Percentiles rank a stretch among this genome's conserved stretches.
Evolutionary conservation across 257 asterid species (phyloP).

Genomic region (Capsicum chinense): DNA sequence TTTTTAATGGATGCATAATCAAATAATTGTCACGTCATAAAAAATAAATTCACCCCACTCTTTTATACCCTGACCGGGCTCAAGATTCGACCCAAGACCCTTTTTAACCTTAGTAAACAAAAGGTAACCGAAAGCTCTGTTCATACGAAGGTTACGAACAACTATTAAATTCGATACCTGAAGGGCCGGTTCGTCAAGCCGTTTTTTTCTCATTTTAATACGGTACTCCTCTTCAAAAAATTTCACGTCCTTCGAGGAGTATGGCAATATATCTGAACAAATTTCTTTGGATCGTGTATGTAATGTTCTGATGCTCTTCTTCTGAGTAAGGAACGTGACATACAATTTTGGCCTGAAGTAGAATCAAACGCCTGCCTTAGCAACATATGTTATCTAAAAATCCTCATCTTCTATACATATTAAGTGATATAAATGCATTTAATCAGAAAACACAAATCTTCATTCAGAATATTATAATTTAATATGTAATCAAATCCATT

Average conservation of each 20-base stretch:
- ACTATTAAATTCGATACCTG: slow-evolving; percentile 52
- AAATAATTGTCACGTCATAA: too few species aligned
- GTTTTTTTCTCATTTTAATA: slow-evolving; percentile 48
- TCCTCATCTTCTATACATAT: background rate
- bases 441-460: slow-evolving; percentile 15
- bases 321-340: slow-evolving; percentile 72
- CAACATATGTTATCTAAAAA: background rate
- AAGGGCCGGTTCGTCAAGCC: slow-evolving; percentile 70
- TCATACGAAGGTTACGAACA: background rate
- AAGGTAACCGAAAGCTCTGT: slow-evolving; percentile 14
- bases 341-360: slow-evolving; percentile 74
- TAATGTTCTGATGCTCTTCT: slow-evolving; percentile 75
- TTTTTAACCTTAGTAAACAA: background rate
- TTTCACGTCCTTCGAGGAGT: slow-evolving; percentile 78
- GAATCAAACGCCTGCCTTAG: background rate
- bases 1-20: too few species aligned
- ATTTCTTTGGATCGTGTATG: slow-evolving; percentile 71
- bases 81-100: too few species aligned
- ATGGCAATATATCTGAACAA: slow-evolving; percentile 69
- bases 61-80: too few species aligned
- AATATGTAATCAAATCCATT: background rate
- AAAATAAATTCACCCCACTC: too few species aligned
- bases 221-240: slow-evolving; percentile 63
- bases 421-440: slow-evolving; percentile 17
- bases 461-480: background rate